A percentile compares a stretch with the other conserved stretches of the same genome.
Conservation (phyloP, 805 yeast species). For the Pichia phayaonensis region DNA sequence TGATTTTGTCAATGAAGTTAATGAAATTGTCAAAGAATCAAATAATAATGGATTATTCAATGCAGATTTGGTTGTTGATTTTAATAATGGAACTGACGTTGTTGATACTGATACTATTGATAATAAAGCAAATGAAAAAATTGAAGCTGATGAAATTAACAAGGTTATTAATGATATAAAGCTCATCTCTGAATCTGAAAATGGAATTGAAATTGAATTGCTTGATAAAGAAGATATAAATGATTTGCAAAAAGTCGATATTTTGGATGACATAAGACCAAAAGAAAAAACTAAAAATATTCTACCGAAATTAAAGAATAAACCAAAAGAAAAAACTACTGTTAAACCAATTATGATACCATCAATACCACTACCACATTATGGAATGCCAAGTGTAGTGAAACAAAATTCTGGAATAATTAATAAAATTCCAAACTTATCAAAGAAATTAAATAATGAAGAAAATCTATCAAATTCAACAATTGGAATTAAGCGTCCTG, state of each 20-base stretch:
- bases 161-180: background rate
- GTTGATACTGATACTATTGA: background rate
- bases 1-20: background rate
- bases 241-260: background rate
- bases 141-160: background rate
- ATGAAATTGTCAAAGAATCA: background rate
- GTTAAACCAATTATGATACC: slow-evolving; percentile 11
- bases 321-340: background rate
- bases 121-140: too few relatives aligned
- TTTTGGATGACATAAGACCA: background rate
- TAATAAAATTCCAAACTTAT: background rate
- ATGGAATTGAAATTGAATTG: background rate
- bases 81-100: background rate
- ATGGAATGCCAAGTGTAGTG: slow-evolving; percentile 22
- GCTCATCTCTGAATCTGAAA: background rate
- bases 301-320: slow-evolving; percentile 2
- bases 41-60: background rate
- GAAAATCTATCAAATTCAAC: background rate
- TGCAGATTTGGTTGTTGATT: background rate
- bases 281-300: background rate
- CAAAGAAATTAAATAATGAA: background rate
- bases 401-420: slow-evolving; percentile 4
- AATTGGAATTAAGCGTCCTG: slow-evolving; percentile 12
- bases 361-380: slow-evolving; percentile 25
- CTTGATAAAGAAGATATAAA: background rate